A percentile compares a stretch with the other conserved stretches of the same genome.
phyloP scores from a whole-genome alignment of 2,329 filamentous ascomycete species.

The Colletotrichum siamense region DNA sequence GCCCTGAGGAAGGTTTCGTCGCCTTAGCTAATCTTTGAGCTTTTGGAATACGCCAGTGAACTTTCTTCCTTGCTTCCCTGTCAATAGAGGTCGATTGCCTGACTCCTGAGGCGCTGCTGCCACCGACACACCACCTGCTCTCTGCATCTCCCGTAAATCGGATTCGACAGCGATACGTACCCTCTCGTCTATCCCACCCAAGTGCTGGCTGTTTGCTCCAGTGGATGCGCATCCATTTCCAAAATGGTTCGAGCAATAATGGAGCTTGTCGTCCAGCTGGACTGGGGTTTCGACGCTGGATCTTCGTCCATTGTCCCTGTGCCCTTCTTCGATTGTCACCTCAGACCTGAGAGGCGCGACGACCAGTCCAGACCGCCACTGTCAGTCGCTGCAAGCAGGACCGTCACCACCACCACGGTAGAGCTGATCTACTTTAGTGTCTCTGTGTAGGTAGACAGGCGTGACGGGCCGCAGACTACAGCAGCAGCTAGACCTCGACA shows the following conservation, averaged over 20 bases:
- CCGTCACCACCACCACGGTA: neutral
- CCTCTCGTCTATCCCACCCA: neutral
- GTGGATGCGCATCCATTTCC: neutral
- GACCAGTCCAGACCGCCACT: conserved; percentile 4
- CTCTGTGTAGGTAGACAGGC: neutral
- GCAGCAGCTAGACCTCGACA: neutral
- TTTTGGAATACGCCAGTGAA: neutral
- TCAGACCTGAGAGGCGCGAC: conserved; percentile 1
- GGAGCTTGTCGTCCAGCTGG: neutral
- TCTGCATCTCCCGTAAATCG: conserved; percentile 6
- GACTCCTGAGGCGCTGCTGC: neutral
- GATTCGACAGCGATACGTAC: neutral
- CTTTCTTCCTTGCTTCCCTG: neutral
- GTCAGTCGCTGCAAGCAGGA: neutral
- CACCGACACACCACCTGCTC: neutral
- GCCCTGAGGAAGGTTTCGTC: neutral
- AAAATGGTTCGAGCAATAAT: neutral
- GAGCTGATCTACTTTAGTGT: neutral
- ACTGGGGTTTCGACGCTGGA: neutral
- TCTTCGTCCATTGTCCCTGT: neutral
- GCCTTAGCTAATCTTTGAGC: neutral
- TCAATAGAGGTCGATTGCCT: neutral
- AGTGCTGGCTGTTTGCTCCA: neutral
- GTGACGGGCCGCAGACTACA: neutral
- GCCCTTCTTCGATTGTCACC: neutral